phyloP scores from a whole-genome alignment of 768 basidiomycete species.

The Pleurotus platypus region DNA sequence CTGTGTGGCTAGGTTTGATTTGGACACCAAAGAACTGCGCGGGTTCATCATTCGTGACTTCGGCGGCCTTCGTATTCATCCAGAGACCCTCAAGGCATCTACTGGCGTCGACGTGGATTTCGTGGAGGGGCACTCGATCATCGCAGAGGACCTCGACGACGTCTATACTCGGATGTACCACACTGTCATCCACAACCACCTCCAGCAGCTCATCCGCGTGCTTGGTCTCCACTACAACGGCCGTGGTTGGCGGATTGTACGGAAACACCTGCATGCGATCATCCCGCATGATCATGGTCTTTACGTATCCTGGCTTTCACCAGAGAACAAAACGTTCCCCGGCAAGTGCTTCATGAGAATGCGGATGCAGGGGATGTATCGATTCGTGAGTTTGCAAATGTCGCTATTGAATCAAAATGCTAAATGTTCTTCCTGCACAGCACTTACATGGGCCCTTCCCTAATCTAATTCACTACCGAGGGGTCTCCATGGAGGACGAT shows the following conservation, averaged over 20 bases:
- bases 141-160: slow-evolving; percentile 47
- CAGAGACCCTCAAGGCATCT: slow-evolving; percentile 41
- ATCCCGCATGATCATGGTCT: slow-evolving; percentile 47
- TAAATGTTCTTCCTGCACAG: slow-evolving; percentile 20
- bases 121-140: slow-evolving; percentile 44
- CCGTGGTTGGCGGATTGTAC: slow-evolving; percentile 48
- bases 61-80: slow-evolving; percentile 53
- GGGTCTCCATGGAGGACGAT: slow-evolving; percentile 22
- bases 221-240: slow-evolving; percentile 56
- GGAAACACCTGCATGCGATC: slow-evolving; percentile 35
- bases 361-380: slow-evolving; percentile 53
- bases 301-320: slow-evolving; percentile 46
- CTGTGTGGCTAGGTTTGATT: slow-evolving; percentile 50
- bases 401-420: too few species aligned
- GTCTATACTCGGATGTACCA: slow-evolving; percentile 58
- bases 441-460: slow-evolving; percentile 53
- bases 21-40: slow-evolving; percentile 42
- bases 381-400: slow-evolving; percentile 38
- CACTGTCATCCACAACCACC: slow-evolving; percentile 54
- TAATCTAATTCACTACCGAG: slow-evolving; percentile 50
- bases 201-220: slow-evolving; percentile 57
- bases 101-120: slow-evolving; percentile 49
- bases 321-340: slow-evolving; percentile 42
- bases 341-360: slow-evolving; percentile 59
- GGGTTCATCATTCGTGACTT: slow-evolving; percentile 60